Percentiles rank a stretch among this genome's conserved stretches.
These are phyloP conservation scores for Lactarius indigo DNA, from an alignment of 768 basidiomycete genomes.

Conservation along the genomic window DNA sequence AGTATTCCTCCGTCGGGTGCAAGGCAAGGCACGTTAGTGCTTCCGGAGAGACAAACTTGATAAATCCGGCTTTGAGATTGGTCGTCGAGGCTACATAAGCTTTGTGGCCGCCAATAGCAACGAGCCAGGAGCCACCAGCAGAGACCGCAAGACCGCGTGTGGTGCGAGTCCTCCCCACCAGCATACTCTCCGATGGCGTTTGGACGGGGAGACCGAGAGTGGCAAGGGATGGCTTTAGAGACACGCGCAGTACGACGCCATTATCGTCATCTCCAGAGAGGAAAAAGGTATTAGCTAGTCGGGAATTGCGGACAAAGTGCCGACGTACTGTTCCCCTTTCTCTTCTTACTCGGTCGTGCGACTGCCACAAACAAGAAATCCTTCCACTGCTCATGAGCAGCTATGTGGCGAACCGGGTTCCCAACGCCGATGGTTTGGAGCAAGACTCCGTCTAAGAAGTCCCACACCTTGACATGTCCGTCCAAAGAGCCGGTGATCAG, in stretches of 20 bases:
- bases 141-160: conserved; percentile 69
- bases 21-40: conserved; percentile 78
- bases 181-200: conserved; percentile 47
- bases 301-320: background rate
- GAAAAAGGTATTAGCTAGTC: background rate
- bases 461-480: conserved; percentile 89
- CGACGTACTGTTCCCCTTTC: conserved; percentile 32
- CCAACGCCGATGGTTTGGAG: conserved; percentile 69
- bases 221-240: conserved; percentile 46
- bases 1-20: conserved; percentile 88
- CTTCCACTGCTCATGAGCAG: conserved; percentile 64
- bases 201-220: conserved; percentile 40
- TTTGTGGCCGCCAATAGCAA: conserved; percentile 71
- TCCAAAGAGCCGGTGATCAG: conserved; percentile 81
- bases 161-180: conserved; percentile 64
- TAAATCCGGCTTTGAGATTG: conserved; percentile 61
- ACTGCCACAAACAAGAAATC: conserved; percentile 70
- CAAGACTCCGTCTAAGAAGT: conserved; percentile 81
- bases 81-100: conserved; percentile 67
- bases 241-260: conserved; percentile 59
- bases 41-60: conserved; percentile 80
- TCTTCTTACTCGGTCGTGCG: conserved; percentile 47
- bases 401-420: conserved; percentile 67
- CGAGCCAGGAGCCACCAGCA: conserved; percentile 71
- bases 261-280: conserved; percentile 34